A percentile compares a stretch with the other conserved stretches of the same genome.
Evolutionary conservation across 768 basidiomycete genomes (phyloP).

Genomic region (Suillus tomentosus): DNA sequence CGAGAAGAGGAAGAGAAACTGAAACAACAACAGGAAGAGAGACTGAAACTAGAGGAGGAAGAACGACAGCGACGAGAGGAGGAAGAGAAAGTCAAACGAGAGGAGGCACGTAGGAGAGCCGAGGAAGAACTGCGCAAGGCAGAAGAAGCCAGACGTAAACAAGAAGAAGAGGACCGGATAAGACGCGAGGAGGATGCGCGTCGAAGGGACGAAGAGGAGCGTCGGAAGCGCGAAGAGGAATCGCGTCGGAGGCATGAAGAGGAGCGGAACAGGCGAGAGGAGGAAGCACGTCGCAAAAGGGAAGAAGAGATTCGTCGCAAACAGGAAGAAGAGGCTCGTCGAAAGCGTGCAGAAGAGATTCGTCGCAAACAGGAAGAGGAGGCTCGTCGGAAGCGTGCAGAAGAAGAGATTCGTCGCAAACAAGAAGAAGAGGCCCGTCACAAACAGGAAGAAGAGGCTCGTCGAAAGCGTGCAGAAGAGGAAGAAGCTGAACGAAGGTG

Average conservation of each 20-base stretch:
- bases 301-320: constrained; percentile 44
- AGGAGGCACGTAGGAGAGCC: constrained; percentile 39
- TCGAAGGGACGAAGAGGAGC: constrained; percentile 30
- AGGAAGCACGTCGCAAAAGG: constrained; percentile 48
- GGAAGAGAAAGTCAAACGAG: constrained; percentile 38
- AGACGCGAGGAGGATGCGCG: constrained; percentile 30
- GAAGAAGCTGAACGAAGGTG: constrained; percentile 49
- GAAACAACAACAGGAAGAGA: constrained; percentile 18
- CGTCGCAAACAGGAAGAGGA: constrained; percentile 45
- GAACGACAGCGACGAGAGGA: no score
- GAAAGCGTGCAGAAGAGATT: constrained; percentile 44
- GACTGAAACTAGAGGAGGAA: neutral
- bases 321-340: constrained; percentile 46
- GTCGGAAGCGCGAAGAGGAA: constrained; percentile 43
- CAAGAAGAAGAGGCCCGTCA: constrained; percentile 34
- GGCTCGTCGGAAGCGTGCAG: constrained; percentile 33
- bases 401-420: constrained; percentile 42
- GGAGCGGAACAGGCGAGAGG: constrained; percentile 34
- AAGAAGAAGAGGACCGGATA: constrained; percentile 40
- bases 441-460: constrained; percentile 43
- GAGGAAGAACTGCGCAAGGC: constrained; percentile 31
- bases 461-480: constrained; percentile 44
- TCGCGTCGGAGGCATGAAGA: constrained; percentile 35
- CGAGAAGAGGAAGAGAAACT: constrained; percentile 13
- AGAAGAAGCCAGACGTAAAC: constrained; percentile 23